Conservation (phyloP, 352 stramenopile genomes). For the Phytopythium chamaehyphon region DNA sequence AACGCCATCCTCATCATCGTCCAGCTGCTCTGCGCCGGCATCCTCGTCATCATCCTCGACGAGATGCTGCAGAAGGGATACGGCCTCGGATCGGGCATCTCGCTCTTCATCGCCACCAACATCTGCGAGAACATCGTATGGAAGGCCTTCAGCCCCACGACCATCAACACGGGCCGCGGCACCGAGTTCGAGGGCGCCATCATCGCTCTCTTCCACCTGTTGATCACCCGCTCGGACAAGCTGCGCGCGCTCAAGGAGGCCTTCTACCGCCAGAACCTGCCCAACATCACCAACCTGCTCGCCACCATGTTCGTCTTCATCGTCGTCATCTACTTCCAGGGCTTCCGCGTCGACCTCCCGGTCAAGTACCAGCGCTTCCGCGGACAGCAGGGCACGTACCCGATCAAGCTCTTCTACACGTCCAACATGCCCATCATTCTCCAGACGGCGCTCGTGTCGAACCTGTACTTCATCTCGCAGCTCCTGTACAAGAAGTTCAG, state of each 20-base stretch:
- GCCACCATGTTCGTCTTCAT: conserved; percentile 99
- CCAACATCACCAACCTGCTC: conserved; percentile 98
- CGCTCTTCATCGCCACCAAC: conserved; percentile 99
- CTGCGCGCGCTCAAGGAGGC: conserved; percentile 96
- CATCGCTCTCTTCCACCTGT: conserved; percentile 98
- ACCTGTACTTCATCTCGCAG: conserved; percentile 99
- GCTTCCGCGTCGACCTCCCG: conserved; percentile 89
- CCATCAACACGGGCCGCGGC: conserved; percentile 98
- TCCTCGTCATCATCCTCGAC: conserved; percentile 99
- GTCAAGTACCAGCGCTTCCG: conserved; percentile 99
- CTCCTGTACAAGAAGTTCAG: conserved; percentile 98
- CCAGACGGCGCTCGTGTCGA: conserved; percentile 97
- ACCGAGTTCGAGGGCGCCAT: conserved; percentile 99
- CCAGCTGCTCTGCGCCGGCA: conserved; percentile 97
- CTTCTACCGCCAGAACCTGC: conserved; percentile 98
- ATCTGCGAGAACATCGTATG: conserved; percentile 99
- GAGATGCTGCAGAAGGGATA: conserved; percentile 99
- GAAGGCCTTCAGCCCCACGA: conserved; percentile 99
- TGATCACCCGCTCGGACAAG: conserved; percentile 99
- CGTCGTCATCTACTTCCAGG: conserved; percentile 99
- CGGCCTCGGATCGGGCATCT: conserved; percentile 98
- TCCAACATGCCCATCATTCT: conserved; percentile 99
- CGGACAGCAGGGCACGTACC: conserved; percentile 98
- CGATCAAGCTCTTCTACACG: conserved; percentile 99
- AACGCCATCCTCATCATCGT: conserved; percentile 99